These are phyloP conservation scores for Phialophora chinensis DNA, from an alignment of 2,329 filamentous ascomycete genomes.

Conservation along the genomic window DNA sequence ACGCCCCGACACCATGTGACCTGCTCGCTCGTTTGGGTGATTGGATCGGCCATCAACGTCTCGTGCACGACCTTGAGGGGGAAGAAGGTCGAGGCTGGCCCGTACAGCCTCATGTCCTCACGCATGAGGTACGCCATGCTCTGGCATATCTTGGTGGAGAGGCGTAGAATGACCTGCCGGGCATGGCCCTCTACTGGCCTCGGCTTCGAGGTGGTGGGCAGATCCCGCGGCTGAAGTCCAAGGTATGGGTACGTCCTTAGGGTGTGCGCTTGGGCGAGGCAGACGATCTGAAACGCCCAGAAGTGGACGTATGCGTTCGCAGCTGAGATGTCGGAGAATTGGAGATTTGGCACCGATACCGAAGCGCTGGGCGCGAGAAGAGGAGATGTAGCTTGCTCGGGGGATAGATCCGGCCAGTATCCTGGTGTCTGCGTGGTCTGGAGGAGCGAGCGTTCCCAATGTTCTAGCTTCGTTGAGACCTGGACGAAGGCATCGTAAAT, in stretches of 20 bases:
- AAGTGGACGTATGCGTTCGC: conserved; percentile 1
- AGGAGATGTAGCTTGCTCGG: too few relatives aligned
- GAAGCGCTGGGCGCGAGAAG: background rate
- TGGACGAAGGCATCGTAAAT: background rate
- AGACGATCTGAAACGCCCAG: conserved; percentile 2
- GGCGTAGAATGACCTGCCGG: background rate
- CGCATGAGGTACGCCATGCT: conserved; percentile 2
- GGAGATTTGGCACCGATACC: background rate
- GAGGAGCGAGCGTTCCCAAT: too few relatives aligned
- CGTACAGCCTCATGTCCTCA: conserved; percentile 3
- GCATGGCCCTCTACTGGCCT: background rate
- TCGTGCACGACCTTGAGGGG: conserved; percentile 6
- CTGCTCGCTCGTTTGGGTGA: background rate
- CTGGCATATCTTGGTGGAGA: background rate
- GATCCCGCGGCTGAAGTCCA: too few relatives aligned
- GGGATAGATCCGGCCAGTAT: too few relatives aligned
- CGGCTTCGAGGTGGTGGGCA: too few relatives aligned
- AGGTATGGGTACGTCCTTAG: background rate
- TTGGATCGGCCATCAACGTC: background rate
- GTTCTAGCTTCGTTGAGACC: background rate
- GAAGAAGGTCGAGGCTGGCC: background rate
- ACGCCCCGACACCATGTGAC: background rate
- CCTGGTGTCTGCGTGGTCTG: too few relatives aligned
- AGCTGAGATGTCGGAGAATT: background rate
- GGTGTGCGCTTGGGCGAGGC: background rate